Evolutionary conservation across 805 yeast species (phyloP).

Genomic region (Sugiyamaella chiloensis): DNA sequence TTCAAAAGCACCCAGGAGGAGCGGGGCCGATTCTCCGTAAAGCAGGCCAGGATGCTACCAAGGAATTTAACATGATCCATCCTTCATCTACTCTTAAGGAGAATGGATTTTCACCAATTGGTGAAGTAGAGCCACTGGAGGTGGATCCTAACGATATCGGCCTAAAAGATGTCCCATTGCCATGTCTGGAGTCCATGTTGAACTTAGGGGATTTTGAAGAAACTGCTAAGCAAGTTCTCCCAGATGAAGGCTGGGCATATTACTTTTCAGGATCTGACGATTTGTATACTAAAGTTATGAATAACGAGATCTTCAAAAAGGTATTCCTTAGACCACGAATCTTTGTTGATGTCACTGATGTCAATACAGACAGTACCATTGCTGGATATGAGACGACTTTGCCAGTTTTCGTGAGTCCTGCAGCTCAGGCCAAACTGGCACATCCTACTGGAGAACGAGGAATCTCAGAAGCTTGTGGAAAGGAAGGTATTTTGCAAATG

Average conservation of each 20-base stretch:
- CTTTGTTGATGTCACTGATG: constrained; percentile 38
- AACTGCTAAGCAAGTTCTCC: constrained; percentile 19
- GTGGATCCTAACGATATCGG: constrained; percentile 5
- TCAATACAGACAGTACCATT: constrained; percentile 46
- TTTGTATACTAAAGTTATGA: constrained; percentile 44
- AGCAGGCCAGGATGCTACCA: constrained; percentile 52
- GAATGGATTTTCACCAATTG: constrained; percentile 15
- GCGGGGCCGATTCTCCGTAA: constrained; percentile 39
- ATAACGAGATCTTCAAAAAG: constrained; percentile 41
- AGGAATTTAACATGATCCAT: constrained; percentile 28
- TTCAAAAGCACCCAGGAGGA: constrained; percentile 48
- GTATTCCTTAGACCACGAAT: constrained; percentile 47
- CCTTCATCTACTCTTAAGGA: constrained; percentile 29
- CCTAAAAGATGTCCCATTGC: constrained; percentile 13
- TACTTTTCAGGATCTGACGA: constrained; percentile 53
- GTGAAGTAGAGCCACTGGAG: constrained; percentile 15
- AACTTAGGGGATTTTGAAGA: constrained; percentile 22
- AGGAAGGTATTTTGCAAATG: constrained; percentile 47
- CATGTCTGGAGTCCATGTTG: constrained; percentile 21
- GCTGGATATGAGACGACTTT: constrained; percentile 43
- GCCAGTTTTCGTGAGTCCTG: constrained; percentile 46
- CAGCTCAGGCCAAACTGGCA: constrained; percentile 36
- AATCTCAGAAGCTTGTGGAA: constrained; percentile 36
- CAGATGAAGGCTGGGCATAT: constrained; percentile 24
- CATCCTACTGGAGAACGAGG: constrained; percentile 35